Conservation (phyloP, 495 filamentous ascomycete genomes). For the Lasiosphaeria miniovina region DNA sequence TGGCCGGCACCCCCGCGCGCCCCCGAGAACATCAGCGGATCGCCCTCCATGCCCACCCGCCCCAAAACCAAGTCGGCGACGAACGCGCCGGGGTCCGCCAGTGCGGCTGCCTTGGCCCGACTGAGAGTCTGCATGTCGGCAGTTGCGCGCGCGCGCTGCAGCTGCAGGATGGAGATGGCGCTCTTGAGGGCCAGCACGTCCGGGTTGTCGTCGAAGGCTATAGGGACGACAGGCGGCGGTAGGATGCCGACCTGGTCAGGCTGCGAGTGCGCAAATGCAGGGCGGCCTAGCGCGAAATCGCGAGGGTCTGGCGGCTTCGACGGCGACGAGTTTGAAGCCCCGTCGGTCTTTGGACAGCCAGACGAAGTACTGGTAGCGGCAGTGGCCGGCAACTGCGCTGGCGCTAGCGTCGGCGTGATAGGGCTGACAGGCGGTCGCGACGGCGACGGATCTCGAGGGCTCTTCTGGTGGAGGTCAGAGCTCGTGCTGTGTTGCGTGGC, state of each 20-base stretch:
- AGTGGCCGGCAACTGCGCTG: conserved; percentile 16
- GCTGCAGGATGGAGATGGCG: conserved; percentile 75
- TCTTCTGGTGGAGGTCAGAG: not conserved
- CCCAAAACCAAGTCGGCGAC: conserved; percentile 58
- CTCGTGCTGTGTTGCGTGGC: conserved; percentile 2
- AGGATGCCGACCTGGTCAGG: conserved; percentile 33
- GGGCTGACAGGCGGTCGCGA: conserved; percentile 42
- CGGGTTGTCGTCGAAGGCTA: conserved; percentile 73
- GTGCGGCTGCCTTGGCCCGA: conserved; percentile 59
- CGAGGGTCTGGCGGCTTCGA: conserved; percentile 11
- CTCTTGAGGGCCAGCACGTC: conserved; percentile 80
- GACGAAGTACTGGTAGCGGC: conserved; percentile 1
- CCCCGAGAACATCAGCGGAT: conserved; percentile 21
- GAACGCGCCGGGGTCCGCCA: conserved; percentile 67
- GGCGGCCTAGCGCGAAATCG: conserved; percentile 32
- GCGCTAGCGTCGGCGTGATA: conserved; percentile 40
- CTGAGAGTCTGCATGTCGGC: conserved; percentile 66
- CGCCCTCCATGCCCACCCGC: conserved; percentile 37
- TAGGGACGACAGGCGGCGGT: conserved; percentile 59
- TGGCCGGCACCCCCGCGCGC: not conserved
- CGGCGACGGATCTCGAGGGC: conserved; percentile 11
- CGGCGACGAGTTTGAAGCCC: not conserved
- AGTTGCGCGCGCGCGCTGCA: conserved; percentile 74
- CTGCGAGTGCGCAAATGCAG: conserved; percentile 43
- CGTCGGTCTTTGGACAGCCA: not conserved